Base-by-base conservation (phyloP, 176 grass and related monocot genomes). In the Rhynchospora breviuscula region DNA sequence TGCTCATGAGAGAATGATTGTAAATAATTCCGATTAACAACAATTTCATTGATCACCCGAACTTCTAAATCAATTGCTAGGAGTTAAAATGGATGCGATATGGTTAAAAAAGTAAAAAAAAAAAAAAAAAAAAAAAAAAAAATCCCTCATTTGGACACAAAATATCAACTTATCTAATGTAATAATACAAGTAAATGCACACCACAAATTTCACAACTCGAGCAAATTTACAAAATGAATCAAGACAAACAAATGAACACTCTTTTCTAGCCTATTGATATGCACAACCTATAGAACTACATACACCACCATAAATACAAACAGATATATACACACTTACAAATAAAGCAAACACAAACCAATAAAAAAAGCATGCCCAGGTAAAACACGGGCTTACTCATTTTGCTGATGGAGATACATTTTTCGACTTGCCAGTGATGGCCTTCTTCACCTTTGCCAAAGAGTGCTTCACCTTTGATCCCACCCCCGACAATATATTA, bases 381-480 rank as follows among this genome's bases (percentile, higher is more conserved):
- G 62, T 49, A 69, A 58, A 82, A 90, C 81, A 67, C 9, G n/a
- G 49, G 40, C 53, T 62, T 85, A 84, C 86, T 81, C 86, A 85
- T 86, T 88, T 92, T 53, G 87, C 67, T 22, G 87, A 85, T 54
- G 79, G 80, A 60, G 81, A 89, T 66, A 89, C 90, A 47, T 87
- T 86, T 49, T 85, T 89, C 40, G 94, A 88, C 81, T 97, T 97
- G 66, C 92, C 88, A 52, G 88, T 88, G 13, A 97, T 94, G 61
- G 84, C 94, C 84, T 97, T 97, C 81, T 91, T 97, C 25, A 97
- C 94, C 78, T 97, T 97, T 79, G 87, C 90, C 59, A 97, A 59
- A 67, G 93, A 93, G 14, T 90, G 92, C 47, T 97, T 97, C 46
- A 97, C 94, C 78, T 97, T 97, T 43, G 90, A 94, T 71, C 94